These are phyloP conservation scores for Nephelium lappaceum DNA, from an alignment of 345 rosid genomes.

Conservation along the genomic window DNA sequence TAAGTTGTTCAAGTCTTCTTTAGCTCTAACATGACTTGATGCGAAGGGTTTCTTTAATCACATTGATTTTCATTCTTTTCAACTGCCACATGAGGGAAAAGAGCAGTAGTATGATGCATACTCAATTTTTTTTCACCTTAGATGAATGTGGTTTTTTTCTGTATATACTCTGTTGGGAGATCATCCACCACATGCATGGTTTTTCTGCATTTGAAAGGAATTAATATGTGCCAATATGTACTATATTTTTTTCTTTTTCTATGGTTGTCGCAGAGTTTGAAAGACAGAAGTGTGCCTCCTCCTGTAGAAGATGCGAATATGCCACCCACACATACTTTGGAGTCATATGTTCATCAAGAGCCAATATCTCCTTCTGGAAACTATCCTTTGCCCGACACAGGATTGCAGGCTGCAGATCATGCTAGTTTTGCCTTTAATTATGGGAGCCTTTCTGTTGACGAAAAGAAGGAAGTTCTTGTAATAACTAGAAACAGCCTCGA, in stretches of 20 bases:
- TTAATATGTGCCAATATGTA: not conserved
- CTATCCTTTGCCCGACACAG: slow-evolving; percentile 51
- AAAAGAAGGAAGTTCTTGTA: slow-evolving; percentile 64
- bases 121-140: not conserved
- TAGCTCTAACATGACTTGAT: not conserved
- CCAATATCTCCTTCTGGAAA: slow-evolving; percentile 59
- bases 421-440: slow-evolving; percentile 34
- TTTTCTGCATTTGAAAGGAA: slow-evolving; percentile 5
- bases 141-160: not conserved
- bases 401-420: slow-evolving; percentile 29
- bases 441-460: slow-evolving; percentile 48
- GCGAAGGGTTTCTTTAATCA: not conserved
- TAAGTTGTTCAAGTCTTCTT: not conserved
- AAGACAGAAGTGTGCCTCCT: slow-evolving; percentile 36
- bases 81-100: not conserved
- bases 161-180: not conserved
- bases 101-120: not conserved
- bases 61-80: not conserved
- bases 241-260: slow-evolving; percentile 2
- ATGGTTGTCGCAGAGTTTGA: slow-evolving; percentile 47
- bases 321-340: slow-evolving; percentile 40
- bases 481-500: slow-evolving; percentile 73
- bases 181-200: not conserved
- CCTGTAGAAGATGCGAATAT: slow-evolving; percentile 39
- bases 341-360: slow-evolving; percentile 53